Evolutionary conservation across 2,329 filamentous ascomycete species (phyloP).

Genomic region (Tolypocladium ophioglossoides): DNA sequence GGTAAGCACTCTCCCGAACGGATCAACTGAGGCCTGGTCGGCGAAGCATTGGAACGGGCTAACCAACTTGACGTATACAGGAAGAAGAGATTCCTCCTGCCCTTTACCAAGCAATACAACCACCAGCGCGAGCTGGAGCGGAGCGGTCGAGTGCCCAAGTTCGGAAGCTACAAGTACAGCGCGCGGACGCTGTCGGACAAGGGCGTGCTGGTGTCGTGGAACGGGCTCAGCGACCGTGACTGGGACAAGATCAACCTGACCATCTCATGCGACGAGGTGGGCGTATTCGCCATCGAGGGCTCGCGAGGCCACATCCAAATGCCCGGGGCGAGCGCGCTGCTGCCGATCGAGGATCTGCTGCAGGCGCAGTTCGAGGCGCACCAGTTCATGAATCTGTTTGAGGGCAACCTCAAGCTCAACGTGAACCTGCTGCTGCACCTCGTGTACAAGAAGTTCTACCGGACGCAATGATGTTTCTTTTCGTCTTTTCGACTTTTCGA

Average conservation of each 20-base stretch:
- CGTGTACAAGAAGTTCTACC: slow-evolving; percentile 98
- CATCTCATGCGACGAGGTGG: slow-evolving; percentile 87
- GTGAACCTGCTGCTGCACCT: slow-evolving; percentile 95
- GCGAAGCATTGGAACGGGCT: neutral
- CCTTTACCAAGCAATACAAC: slow-evolving; percentile 98
- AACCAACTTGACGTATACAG: slow-evolving; percentile 25
- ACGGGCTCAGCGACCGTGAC: slow-evolving; percentile 68
- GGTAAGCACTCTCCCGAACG: slow-evolving; percentile 35
- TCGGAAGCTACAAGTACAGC: slow-evolving; percentile 96
- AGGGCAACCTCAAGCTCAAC: slow-evolving; percentile 75
- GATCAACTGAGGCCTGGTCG: neutral
- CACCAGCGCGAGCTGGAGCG: slow-evolving; percentile 93
- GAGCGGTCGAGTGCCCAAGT: slow-evolving; percentile 87
- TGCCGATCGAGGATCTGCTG: slow-evolving; percentile 85
- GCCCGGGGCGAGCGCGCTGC: slow-evolving; percentile 77
- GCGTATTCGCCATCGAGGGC: slow-evolving; percentile 87
- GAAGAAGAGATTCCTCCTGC: slow-evolving; percentile 87
- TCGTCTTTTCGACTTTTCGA: neutral
- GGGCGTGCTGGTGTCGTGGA: slow-evolving; percentile 88
- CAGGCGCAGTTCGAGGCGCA: slow-evolving; percentile 96
- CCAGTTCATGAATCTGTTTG: slow-evolving; percentile 92
- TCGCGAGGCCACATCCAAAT: slow-evolving; percentile 90
- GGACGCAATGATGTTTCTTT: slow-evolving; percentile 41
- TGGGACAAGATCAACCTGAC: slow-evolving; percentile 92
- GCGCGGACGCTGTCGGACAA: slow-evolving; percentile 83